Evolutionary conservation across 345 rosid species (phyloP).

Genomic region (Populus alba): DNA sequence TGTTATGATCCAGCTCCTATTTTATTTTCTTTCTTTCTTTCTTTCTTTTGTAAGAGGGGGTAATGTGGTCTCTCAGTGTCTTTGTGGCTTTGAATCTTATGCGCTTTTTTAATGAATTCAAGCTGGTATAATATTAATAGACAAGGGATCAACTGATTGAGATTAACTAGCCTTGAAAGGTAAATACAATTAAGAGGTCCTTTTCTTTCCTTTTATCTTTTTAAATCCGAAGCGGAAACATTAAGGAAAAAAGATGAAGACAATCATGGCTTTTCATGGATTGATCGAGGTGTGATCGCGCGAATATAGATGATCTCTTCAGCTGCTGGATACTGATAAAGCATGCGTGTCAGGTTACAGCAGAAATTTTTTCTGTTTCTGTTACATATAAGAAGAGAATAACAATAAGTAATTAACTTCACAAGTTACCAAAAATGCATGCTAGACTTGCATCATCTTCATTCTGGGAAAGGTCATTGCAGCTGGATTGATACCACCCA

Average conservation of each 20-base stretch:
- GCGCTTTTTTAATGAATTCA: background rate
- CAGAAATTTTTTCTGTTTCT: background rate
- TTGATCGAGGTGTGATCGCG: background rate
- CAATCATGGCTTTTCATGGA: background rate
- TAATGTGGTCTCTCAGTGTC: no score
- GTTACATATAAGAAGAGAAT: no score
- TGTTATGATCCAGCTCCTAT: fast-evolving
- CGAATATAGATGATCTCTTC: background rate
- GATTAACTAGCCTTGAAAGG: background rate
- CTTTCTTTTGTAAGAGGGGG: no score
- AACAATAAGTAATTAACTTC: background rate
- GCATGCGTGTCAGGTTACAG: background rate
- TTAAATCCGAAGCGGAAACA: background rate
- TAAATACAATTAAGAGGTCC: background rate
- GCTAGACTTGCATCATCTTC: background rate
- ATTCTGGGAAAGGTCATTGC: background rate
- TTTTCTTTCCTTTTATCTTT: no score
- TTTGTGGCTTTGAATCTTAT: no score
- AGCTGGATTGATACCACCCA: background rate
- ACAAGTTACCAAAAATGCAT: no score
- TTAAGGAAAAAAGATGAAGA: background rate
- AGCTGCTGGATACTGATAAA: background rate
- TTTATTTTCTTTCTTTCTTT: no score
- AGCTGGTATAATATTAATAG: background rate
- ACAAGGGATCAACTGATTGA: background rate